Evolutionary conservation across 495 filamentous ascomycete species (phyloP).

Genomic region (Aspergillus saccharolyticus): DNA sequence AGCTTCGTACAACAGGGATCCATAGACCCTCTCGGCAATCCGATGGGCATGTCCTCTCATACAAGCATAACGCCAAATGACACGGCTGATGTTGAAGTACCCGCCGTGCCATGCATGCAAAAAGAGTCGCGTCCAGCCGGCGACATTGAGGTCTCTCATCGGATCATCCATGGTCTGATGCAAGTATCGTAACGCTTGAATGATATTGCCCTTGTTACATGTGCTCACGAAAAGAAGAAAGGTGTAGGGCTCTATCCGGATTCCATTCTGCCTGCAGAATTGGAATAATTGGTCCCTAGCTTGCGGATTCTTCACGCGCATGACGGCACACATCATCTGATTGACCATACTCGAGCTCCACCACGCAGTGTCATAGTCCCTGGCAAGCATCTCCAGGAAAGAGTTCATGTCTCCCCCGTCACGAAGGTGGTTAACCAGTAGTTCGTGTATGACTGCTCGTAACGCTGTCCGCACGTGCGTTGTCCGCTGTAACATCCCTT

Average conservation of each 20-base stretch:
- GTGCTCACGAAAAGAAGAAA: constrained; percentile 21
- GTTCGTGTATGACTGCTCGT: constrained; percentile 30
- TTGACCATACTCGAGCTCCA: constrained; percentile 30
- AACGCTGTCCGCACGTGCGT: constrained; percentile 21
- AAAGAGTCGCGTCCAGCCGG: constrained; percentile 33
- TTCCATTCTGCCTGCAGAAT: constrained; percentile 22
- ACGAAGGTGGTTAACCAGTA: constrained; percentile 30
- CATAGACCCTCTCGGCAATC: constrained; percentile 31
- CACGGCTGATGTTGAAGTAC: constrained; percentile 40
- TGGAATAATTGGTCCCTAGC: constrained; percentile 26
- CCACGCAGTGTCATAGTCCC: constrained; percentile 29
- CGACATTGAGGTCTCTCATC: constrained; percentile 7
- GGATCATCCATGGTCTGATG: constrained; percentile 16
- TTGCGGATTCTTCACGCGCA: constrained; percentile 18
- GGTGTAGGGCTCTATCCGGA: constrained; percentile 18
- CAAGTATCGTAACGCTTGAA: constrained; percentile 19
- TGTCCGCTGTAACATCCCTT: constrained; percentile 26
- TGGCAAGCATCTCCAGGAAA: constrained; percentile 32
- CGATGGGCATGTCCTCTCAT: constrained; percentile 27
- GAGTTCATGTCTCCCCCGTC: constrained; percentile 28
- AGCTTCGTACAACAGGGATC: constrained; percentile 24
- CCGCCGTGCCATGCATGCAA: constrained; percentile 32
- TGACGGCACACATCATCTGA: constrained; percentile 32
- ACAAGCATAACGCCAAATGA: constrained; percentile 48
- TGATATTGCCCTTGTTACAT: constrained; percentile 19